Base-by-base conservation (phyloP, 1,284 basidiomycete species). In the Ceratobasidium theobromae region DNA sequence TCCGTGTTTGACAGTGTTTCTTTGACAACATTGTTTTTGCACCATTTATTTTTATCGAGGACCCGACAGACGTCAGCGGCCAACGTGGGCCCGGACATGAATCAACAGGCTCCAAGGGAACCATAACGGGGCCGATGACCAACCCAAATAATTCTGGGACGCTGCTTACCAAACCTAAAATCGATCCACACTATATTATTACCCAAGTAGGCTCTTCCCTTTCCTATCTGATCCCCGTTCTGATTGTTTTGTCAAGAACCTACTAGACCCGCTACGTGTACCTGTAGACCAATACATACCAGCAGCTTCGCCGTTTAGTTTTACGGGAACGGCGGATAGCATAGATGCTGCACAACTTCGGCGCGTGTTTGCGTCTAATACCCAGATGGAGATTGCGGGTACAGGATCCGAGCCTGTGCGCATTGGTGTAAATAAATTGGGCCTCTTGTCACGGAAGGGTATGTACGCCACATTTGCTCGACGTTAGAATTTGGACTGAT, bases 11-110 rank as follows among this genome's bases (percentile, higher is more conserved):
- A 33, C 33, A 95, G 91, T 95, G 91, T 71, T 94, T 96, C 74
- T 99, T 90, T 75, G 96, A 99, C 78, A 98, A 99, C 73, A 94
- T 95, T 65, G 88, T 93, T 23, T 95, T 90, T 77, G 93, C 89
- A 49, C 96, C 89, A 0, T 99, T 99, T 78, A 91, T 98, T 67
- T 98, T 95, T 73, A 89, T 98, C 67, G 95, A 98, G 74, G 95
- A 96, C 74, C 87, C 89, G 11, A 71, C 86, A 48, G 91, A 93
- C 70, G 79, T 84, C 21, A 86, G 85, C 72, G 82, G 84, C 38
- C 81, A 82, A 69, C 78, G 79, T 49, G 80, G 81, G 52, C 71
- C 83, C 58, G 67, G 78, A 27, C 70, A 79, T 9, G n/a, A n/a
- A n/a, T n/a, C n/a, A n/a, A n/a, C n/a, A n/a, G n/a, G n/a, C n/a